phyloP scores from a whole-genome alignment of 306 rosid species.

The Castanea sativa region DNA sequence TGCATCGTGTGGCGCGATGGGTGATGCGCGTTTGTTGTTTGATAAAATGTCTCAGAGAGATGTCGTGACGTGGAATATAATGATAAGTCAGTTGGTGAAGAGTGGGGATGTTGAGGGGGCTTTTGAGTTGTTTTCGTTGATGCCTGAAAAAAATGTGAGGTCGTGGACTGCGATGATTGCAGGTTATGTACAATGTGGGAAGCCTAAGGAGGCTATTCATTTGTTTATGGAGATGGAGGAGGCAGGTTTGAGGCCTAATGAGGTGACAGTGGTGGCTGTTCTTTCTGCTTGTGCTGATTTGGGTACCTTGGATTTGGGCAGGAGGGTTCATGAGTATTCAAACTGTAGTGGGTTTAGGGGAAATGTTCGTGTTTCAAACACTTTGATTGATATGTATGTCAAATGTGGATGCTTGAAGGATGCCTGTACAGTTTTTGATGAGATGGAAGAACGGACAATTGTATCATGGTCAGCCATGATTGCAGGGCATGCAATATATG shows the following conservation, averaged over 20 bases:
- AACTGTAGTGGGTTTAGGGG: constrained; percentile 27
- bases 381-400: constrained; percentile 48
- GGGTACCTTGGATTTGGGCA: constrained; percentile 47
- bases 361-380: constrained; percentile 39
- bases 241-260: constrained; percentile 47
- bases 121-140: constrained; percentile 37
- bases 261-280: constrained; percentile 45
- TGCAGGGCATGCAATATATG: constrained; percentile 49
- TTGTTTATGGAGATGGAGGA: constrained; percentile 44
- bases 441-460: constrained; percentile 36
- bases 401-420: constrained; percentile 62
- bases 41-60: constrained; percentile 43
- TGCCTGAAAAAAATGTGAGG: constrained; percentile 46
- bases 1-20: constrained; percentile 26
- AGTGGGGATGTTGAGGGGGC: constrained; percentile 31
- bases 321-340: constrained; percentile 44
- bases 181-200: constrained; percentile 52
- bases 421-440: constrained; percentile 32
- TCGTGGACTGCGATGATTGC: constrained; percentile 62
- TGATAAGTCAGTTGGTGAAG: constrained; percentile 47
- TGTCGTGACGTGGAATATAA: constrained; percentile 44
- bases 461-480: constrained; percentile 69
- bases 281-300: constrained; percentile 55
- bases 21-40: constrained; percentile 40
- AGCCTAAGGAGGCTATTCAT: constrained; percentile 44